phyloP scores from a whole-genome alignment of 1,139 yeast species.

The Suhomyces bokatorum region DNA sequence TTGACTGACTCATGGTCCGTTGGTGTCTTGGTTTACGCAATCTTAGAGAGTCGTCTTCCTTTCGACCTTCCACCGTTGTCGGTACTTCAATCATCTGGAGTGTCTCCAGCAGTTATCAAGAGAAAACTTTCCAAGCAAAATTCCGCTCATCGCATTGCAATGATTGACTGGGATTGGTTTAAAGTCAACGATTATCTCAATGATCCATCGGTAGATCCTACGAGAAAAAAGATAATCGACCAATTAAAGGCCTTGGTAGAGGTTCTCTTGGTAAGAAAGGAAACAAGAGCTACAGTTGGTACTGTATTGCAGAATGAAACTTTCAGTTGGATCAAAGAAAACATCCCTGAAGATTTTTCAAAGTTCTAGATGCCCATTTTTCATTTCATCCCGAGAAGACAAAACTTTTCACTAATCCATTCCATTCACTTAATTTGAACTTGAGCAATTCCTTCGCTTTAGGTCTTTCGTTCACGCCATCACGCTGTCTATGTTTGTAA shows the following conservation, averaged over 20 bases:
- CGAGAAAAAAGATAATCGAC: constrained; percentile 25
- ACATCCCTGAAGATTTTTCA: constrained; percentile 14
- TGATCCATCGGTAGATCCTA: constrained; percentile 16
- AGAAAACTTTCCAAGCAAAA: constrained; percentile 56
- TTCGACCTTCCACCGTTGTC: constrained; percentile 67
- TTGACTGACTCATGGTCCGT: constrained; percentile 92
- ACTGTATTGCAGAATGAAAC: constrained; percentile 13
- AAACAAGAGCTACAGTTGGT: constrained; percentile 24
- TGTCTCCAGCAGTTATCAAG: constrained; percentile 48
- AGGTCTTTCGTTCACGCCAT: neutral
- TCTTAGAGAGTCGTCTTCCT: constrained; percentile 83
- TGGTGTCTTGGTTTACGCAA: constrained; percentile 83
- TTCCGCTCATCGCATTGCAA: constrained; percentile 86
- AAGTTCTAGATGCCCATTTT: neutral
- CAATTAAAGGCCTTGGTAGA: constrained; percentile 36
- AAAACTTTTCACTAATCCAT: neutral
- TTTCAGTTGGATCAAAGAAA: constrained; percentile 24
- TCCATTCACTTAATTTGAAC: neutral
- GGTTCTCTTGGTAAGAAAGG: constrained; percentile 40
- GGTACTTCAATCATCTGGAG: constrained; percentile 28
- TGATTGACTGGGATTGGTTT: constrained; percentile 90
- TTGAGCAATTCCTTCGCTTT: neutral
- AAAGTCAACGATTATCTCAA: constrained; percentile 23
- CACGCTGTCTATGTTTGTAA: constrained; percentile 5
- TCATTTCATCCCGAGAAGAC: neutral